Conservation (phyloP, 768 basidiomycete species). For the Mycena alexandri region DNA sequence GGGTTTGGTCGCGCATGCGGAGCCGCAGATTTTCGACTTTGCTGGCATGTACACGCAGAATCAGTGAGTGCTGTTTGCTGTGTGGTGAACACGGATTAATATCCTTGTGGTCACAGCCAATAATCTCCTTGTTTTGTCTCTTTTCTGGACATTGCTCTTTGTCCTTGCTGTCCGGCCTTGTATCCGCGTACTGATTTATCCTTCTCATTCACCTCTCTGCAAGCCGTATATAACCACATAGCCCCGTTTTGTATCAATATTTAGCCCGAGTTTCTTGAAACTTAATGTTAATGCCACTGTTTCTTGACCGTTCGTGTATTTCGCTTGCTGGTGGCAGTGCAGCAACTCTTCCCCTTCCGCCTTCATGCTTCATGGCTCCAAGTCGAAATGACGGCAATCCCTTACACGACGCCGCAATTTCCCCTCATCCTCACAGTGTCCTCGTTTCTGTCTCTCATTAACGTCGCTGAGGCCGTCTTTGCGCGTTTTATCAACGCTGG, state of each 20-base stretch:
- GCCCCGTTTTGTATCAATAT: conserved; percentile 7
- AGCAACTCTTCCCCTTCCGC: neutral
- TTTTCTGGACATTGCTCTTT: neutral
- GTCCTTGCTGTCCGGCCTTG: conserved; percentile 22
- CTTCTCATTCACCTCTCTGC: conserved; percentile 1
- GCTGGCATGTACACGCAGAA: conserved; percentile 16
- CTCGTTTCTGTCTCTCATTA: conserved; percentile 69
- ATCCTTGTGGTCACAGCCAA: neutral
- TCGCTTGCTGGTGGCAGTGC: neutral
- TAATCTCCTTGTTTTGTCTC: neutral
- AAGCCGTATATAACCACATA: conserved; percentile 15
- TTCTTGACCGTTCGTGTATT: neutral
- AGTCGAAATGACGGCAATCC: conserved; percentile 17
- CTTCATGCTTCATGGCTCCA: conserved; percentile 22
- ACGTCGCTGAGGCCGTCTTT: conserved; percentile 59
- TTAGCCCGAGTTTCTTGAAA: neutral
- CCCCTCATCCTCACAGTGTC: conserved; percentile 59
- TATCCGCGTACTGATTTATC: conserved; percentile 1
- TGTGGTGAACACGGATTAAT: neutral
- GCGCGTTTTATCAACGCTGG: conserved; percentile 57
- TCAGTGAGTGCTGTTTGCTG: conserved; percentile 18
- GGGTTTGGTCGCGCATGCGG: conserved; percentile 15
- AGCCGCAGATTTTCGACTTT: conserved; percentile 32
- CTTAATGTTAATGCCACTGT: conserved; percentile 19
- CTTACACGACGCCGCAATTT: conserved; percentile 48